Conservation (phyloP, 169 alveolate genomes). For the Cryptosporidium sp. region DNA sequence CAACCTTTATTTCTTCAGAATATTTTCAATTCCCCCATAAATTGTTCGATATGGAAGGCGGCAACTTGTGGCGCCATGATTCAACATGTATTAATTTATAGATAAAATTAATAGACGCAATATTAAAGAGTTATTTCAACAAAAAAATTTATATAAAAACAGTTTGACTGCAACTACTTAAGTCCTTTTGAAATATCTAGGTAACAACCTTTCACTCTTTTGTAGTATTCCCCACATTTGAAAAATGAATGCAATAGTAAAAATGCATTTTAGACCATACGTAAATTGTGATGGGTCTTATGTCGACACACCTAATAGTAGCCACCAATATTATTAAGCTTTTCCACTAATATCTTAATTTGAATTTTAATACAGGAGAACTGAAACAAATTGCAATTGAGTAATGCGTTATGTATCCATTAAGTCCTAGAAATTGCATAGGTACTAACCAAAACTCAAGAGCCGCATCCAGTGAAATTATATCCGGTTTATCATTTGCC, state of each 20-base stretch:
- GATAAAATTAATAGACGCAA: slow-evolving; percentile 5
- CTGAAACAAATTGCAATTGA: neutral
- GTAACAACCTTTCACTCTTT: neutral
- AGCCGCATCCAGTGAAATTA: neutral
- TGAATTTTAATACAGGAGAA: neutral
- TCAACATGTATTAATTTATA: slow-evolving; percentile 39
- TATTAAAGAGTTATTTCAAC: neutral
- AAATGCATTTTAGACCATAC: slow-evolving; percentile 46
- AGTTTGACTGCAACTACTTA: neutral
- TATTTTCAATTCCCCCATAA: slow-evolving; percentile 27
- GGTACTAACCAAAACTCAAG: neutral
- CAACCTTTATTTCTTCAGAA: neutral
- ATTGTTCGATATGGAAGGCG: slow-evolving; percentile 55
- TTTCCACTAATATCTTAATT: neutral
- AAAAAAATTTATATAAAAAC: neutral
- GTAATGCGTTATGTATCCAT: slow-evolving; percentile 62
- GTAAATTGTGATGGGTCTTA: slow-evolving; percentile 45
- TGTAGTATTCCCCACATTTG: neutral
- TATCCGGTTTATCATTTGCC: slow-evolving; percentile 17
- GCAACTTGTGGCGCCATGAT: neutral
- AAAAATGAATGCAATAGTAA: neutral
- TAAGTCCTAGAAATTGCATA: slow-evolving; percentile 60
- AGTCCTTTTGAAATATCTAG: neutral
- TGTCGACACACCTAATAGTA: slow-evolving; percentile 41
- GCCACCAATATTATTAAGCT: neutral